Evolutionary conservation across 108 stramenopile species (phyloP).

Genomic region (Nannochloropsis gaditana): DNA sequence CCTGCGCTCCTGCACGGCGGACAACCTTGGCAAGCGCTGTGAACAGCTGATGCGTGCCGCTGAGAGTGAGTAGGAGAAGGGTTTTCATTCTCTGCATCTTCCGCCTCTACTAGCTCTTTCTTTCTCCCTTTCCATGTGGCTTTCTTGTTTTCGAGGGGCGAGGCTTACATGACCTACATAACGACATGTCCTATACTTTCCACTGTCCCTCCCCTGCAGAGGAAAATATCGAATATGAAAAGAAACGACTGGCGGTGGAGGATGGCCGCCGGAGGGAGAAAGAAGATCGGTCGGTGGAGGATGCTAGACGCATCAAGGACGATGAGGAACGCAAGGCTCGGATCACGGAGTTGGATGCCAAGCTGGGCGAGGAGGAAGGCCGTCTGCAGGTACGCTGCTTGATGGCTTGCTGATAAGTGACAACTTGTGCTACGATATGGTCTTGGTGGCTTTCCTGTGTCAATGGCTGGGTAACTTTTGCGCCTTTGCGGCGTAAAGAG

Average conservation of each 20-base stretch:
- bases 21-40: conserved; percentile 49
- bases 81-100: not conserved
- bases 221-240: conserved; percentile 18
- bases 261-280: conserved; percentile 23
- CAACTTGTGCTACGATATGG: too few species aligned
- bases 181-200: not conserved
- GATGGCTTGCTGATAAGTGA: too few species aligned
- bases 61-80: conserved; percentile 50
- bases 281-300: conserved; percentile 31
- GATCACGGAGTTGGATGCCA: conserved; percentile 39
- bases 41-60: conserved; percentile 51
- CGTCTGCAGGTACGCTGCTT: not conserved
- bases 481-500: too few species aligned
- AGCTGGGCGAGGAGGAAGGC: conserved; percentile 29
- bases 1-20: conserved; percentile 48
- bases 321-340: conserved; percentile 33
- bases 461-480: too few species aligned
- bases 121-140: not conserved
- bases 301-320: conserved; percentile 29
- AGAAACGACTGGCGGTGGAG: conserved; percentile 25
- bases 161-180: not conserved
- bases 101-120: too few species aligned
- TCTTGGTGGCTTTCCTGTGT: too few species aligned
- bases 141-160: not conserved
- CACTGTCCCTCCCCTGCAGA: not conserved